Conservation (phyloP, 2,329 filamentous ascomycete species). For the Colletotrichum spaethianum region DNA sequence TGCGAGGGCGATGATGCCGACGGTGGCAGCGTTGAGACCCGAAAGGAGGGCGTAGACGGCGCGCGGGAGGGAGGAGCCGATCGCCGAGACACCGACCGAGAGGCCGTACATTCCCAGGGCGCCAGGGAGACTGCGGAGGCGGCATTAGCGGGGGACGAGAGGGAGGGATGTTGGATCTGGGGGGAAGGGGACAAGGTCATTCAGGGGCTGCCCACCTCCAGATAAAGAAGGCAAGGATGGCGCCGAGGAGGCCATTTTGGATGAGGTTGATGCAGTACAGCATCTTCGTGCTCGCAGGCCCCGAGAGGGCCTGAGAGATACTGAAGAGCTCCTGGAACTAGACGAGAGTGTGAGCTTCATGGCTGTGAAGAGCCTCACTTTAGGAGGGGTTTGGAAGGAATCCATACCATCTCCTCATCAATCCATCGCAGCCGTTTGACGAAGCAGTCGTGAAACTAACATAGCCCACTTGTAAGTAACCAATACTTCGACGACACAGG, state of each 20-base stretch:
- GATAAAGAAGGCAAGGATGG: constrained; percentile 69
- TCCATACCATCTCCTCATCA: constrained; percentile 71
- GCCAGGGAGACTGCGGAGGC: constrained; percentile 67
- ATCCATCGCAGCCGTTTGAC: constrained; percentile 72
- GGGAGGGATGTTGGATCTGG: not conserved
- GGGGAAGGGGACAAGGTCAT: not conserved
- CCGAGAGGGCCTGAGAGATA: constrained; percentile 74
- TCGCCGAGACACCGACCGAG: constrained; percentile 71
- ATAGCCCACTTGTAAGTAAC: constrained; percentile 7
- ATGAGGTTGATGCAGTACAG: constrained; percentile 73
- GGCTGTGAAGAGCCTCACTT: not conserved
- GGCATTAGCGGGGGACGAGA: not conserved
- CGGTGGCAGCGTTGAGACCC: constrained; percentile 76
- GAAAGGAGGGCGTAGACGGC: constrained; percentile 76
- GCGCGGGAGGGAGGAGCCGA: constrained; percentile 67
- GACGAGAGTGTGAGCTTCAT: not conserved
- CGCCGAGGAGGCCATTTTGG: constrained; percentile 69
- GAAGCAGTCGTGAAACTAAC: constrained; percentile 70
- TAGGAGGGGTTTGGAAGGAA: not conserved
- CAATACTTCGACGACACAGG: not conserved
- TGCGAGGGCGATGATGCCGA: constrained; percentile 77
- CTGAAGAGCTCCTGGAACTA: constrained; percentile 80
- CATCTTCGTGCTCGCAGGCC: constrained; percentile 77
- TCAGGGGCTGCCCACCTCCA: constrained; percentile 65
- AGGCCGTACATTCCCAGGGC: constrained; percentile 76